Evolutionary conservation across 768 basidiomycete species (phyloP), one percentile per base, ranked within the genome.

Genomic region (Lactifluus hygrophoroides): DNA sequence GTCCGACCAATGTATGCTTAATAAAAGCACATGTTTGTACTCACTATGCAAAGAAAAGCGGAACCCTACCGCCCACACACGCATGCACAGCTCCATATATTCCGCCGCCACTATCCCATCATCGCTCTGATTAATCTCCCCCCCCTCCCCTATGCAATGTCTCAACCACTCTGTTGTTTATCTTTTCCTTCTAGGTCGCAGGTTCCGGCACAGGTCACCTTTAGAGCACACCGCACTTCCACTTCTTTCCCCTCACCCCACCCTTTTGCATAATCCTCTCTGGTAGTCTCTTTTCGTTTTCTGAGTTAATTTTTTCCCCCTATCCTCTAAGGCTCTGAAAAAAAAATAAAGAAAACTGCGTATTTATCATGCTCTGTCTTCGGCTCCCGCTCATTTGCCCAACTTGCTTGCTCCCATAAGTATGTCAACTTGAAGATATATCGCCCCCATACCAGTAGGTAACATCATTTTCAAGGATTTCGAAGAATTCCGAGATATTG

Each of bases 21-120:
- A 53, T 19, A 16, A 43, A 32, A 30, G 37, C 54, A 46, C 54
- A 56, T 60, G 49, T 60, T 60, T 60, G 59, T 60, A 60, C 48
- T 51, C 34, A 56, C 52, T 60, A 60, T 51, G 58, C 58, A 59
- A 59, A 47, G 49, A 45, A 47, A 54, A 45, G 49, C 49, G 32
- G 34, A 19, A 45, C 27, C 25, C 48, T 10, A 32, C 54, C 56
- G 56, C 40, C 13, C 30, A 19, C 30, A 13, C 14, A 51, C 25
- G 52, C 52, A 44, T 51, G 27, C 58, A 27, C 34, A 13, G 25
- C 42, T 34, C n/a, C 42, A 50, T 60, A 55, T 38, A 50, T 37
- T 60, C 53, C 38, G 45, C 45, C 35, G 32, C 30, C 30, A 38
- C 42, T 13, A 21, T n/a, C n/a, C 9, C 44, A 32, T 16, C 10